Evolutionary conservation across 2,329 filamentous ascomycete genomes (phyloP).

Genomic region (Pyricularia sp.): DNA sequence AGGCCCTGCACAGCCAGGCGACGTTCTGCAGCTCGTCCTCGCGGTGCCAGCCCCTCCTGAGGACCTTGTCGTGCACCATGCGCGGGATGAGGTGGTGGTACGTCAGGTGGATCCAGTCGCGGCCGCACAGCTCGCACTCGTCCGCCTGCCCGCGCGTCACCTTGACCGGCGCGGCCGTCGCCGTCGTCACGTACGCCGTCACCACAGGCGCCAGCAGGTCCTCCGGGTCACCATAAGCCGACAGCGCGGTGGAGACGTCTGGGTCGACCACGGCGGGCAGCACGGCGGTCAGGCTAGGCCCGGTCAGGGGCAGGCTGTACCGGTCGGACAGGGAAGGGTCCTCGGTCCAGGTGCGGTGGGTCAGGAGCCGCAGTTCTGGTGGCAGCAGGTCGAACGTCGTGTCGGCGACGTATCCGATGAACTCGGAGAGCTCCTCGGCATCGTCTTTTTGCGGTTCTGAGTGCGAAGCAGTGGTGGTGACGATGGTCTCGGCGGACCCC

Average conservation of each 20-base stretch:
- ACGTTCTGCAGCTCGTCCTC: slow-evolving; percentile 65
- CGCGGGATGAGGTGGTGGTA: slow-evolving; percentile 84
- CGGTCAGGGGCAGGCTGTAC: slow-evolving; percentile 45
- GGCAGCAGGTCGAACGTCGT: slow-evolving; percentile 58
- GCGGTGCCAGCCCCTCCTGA: slow-evolving; percentile 68
- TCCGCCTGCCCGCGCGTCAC: slow-evolving; percentile 34
- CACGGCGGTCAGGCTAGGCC: slow-evolving; percentile 33
- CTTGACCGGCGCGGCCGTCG: slow-evolving; percentile 52
- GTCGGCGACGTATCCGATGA: slow-evolving; percentile 64
- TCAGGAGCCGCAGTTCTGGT: slow-evolving; percentile 42
- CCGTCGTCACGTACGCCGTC: slow-evolving; percentile 44
- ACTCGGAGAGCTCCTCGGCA: slow-evolving; percentile 62
- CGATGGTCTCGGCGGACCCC: background rate
- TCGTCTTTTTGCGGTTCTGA: slow-evolving; percentile 12
- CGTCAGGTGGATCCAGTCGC: slow-evolving; percentile 61
- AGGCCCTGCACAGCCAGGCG: slow-evolving; percentile 75
- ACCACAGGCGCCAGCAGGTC: slow-evolving; percentile 52
- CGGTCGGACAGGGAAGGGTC: slow-evolving; percentile 17
- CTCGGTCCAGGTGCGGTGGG: slow-evolving; percentile 42
- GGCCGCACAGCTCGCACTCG: slow-evolving; percentile 63
- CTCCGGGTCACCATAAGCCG: slow-evolving; percentile 41
- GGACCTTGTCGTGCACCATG: slow-evolving; percentile 59
- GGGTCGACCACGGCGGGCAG: slow-evolving; percentile 40
- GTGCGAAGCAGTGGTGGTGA: background rate
- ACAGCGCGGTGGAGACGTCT: slow-evolving; percentile 51